Base-by-base conservation (phyloP, 163 green algal genomes). In the Coccomyxa subellipsoidea region DNA sequence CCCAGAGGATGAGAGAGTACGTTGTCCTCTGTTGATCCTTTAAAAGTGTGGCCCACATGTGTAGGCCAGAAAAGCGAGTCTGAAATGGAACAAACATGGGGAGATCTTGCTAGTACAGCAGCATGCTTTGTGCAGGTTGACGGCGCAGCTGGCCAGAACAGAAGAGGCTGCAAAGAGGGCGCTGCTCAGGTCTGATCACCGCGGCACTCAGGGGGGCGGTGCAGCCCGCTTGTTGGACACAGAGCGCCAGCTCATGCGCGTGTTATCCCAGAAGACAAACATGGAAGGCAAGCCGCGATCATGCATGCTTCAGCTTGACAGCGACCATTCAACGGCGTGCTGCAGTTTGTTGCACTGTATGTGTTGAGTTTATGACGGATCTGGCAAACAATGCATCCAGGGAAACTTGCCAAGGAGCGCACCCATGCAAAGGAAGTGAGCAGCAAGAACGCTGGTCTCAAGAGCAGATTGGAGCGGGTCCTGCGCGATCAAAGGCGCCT, bases 141-240 rank as follows among this genome's bases (percentile, higher is more conserved):
- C 69, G 6, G 82, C 80, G 27, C 80, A 87, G 80, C 80, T 89
- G 40, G 82, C 85, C 5, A n/a, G 85, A 32, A 86, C 85, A 53
- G 85, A 89, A 38, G 85, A 89, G 71, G 82, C 85, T 21, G 85
- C 85, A n/a, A 89, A 89, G 72, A 71, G 85, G 9, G 76, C 59
- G 15, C 76, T 89, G 72, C 36, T 89, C 75, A 35, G 36, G 9
- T 31, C 47, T 31, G 82, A 86, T 23, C 47, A 27, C 80, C 21
- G 38, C 29, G 39, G 77, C 27, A 79, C 79, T 34, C 38, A 69
- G 32, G 73, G 79, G 25, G 77, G 36, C 29, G 80, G 70, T 5
- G 77, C 80, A 21, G 59, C 77, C 23, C 73, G 76, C 5, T 76
- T 87, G 66, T 36, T 87, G 69, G 80, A 82, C 31, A 29, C 69